Base-by-base conservation (phyloP, 768 basidiomycete species). In the Podaxis mareebaensis region DNA sequence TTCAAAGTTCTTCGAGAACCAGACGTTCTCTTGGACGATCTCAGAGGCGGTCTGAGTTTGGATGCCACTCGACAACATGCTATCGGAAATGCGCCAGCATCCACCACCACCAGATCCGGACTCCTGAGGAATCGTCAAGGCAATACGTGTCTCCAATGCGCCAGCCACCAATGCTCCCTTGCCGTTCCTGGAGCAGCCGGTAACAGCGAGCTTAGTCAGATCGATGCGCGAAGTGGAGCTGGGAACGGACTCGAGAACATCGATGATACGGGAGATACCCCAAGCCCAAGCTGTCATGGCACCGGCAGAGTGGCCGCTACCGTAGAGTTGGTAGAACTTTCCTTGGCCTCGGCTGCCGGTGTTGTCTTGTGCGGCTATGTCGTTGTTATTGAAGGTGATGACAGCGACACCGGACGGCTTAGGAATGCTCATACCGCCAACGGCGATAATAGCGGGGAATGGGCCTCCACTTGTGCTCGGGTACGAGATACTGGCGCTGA, bases 211-310 rank as follows among this genome's bases (percentile, higher is more conserved):
- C 67, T 78, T 77, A 39, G 71, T 71, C 30, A 79, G 68, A 70
- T 87, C 78, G 72, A 87, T 81, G 53, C 79, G 76, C 6, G 79
- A 77, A 6, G 40, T 54, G 24, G 61, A 36, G 38, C 71, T 60
- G 26, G 84, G 77, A 0, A 79, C 83, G 26, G 70, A 70, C 73
- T 85, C 83, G 60, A 87, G 79, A n/a, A 79, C 83, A 68, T 86
- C 86, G 70, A 87, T 84, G 69, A 87, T 79, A 40, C 86, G 83
- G 60, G 78, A 77, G 54, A 86, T 79, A 65, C 83, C 85, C 86
- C 85, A 86, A 3, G 81, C 82, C 86, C 86, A 87, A 2, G 86
- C 85, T 17, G 78, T 84, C 83, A 86, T 81, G 8, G 85, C 82
- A 49, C 75, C 74, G 0, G 85, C 85, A 48, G 78, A 79, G 52